phyloP scores from a whole-genome alignment of 1,284 basidiomycete genomes.

The Apiotrichum gracile region DNA sequence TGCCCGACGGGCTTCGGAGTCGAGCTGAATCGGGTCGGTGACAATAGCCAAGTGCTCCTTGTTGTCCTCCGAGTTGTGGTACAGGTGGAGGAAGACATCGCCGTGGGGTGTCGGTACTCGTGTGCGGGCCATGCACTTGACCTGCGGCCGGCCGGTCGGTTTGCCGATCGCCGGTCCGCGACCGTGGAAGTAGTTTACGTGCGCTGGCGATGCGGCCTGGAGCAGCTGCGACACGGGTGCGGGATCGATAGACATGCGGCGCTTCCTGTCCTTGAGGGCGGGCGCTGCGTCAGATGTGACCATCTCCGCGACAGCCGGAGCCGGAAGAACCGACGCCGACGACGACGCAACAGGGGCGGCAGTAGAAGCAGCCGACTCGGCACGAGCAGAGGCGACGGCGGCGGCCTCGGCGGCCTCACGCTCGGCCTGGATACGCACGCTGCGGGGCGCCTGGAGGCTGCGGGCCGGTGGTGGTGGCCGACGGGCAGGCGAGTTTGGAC shows the following conservation, averaged over 20 bases:
- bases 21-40: conserved; percentile 76
- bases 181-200: conserved; percentile 13
- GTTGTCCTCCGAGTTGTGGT: conserved; percentile 69
- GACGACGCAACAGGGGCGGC: background rate
- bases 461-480: conserved; percentile 14
- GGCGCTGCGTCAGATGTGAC: background rate
- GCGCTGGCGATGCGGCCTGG: conserved; percentile 28
- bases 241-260: conserved; percentile 44
- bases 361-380: background rate
- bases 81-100: conserved; percentile 86
- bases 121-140: conserved; percentile 84
- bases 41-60: conserved; percentile 99
- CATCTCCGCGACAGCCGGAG: background rate
- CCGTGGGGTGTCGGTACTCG: conserved; percentile 96
- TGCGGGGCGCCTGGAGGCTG: conserved; percentile 42
- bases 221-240: conserved; percentile 35
- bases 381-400: background rate
- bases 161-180: conserved; percentile 9
- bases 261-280: conserved; percentile 14
- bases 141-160: conserved; percentile 20
- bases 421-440: conserved; percentile 27
- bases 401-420: conserved; percentile 5
- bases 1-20: conserved; percentile 43
- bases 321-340: background rate
- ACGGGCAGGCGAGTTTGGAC: conserved; percentile 28